Conservation (phyloP, 768 basidiomycete species). For the Tulasnella sp. region DNA sequence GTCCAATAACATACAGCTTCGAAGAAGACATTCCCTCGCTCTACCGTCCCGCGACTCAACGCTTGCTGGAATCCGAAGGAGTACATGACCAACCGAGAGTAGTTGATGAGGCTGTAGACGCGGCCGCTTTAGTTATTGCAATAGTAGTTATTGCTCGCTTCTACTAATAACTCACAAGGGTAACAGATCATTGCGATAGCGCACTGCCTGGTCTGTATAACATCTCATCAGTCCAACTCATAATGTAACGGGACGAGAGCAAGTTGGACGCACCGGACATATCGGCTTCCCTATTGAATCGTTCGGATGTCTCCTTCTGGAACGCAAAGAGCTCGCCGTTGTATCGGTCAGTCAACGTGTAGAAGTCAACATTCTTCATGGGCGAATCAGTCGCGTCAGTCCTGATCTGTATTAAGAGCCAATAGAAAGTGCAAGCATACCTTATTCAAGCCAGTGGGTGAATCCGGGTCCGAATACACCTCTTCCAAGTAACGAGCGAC, state of each 20-base stretch:
- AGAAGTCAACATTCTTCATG: constrained; percentile 53
- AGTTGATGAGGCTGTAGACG: constrained; percentile 52
- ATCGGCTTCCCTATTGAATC: constrained; percentile 51
- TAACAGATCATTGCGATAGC: constrained; percentile 52
- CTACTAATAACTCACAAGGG: constrained; percentile 75
- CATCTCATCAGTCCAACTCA: neutral
- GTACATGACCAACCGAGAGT: constrained; percentile 74
- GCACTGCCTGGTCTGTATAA: constrained; percentile 41
- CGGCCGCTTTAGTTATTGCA: no score
- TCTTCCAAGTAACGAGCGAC: constrained; percentile 66
- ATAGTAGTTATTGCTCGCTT: no score
- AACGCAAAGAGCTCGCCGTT: constrained; percentile 47
- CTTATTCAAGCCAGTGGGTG: constrained; percentile 60
- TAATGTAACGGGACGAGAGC: neutral
- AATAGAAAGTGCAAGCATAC: constrained; percentile 28
- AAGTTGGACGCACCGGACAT: constrained; percentile 36
- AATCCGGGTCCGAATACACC: constrained; percentile 50
- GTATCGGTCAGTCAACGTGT: constrained; percentile 46
- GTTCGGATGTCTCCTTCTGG: constrained; percentile 53
- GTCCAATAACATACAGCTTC: constrained; percentile 41
- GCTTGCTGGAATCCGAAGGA: constrained; percentile 82
- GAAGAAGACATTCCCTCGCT: constrained; percentile 54
- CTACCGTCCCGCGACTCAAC: constrained; percentile 54
- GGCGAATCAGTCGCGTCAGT: no score
- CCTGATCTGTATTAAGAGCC: neutral